A percentile compares a stretch with the other conserved stretches of the same genome.
Evolutionary conservation across 352 stramenopile species (phyloP).

Genomic region (Pythium rishiriense): DNA sequence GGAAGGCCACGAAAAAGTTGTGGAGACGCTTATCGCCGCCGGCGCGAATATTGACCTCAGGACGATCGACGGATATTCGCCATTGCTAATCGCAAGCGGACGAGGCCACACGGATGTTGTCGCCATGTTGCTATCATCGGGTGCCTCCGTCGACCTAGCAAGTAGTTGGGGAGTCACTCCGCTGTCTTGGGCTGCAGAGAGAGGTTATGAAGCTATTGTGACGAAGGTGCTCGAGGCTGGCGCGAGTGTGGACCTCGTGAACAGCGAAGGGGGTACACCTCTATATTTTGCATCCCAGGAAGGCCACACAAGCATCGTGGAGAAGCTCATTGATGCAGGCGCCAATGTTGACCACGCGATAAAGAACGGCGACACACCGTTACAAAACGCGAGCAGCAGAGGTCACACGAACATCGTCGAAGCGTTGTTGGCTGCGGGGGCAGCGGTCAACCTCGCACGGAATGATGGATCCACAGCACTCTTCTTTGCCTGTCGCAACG

Average conservation of each 20-base stretch:
- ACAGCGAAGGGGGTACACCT: neutral
- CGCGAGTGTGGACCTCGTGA: neutral
- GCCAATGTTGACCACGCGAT: neutral
- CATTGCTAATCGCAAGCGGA: neutral
- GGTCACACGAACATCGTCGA: too few relatives aligned
- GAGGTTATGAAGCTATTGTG: neutral
- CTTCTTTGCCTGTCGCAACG: too few relatives aligned
- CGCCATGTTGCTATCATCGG: neutral
- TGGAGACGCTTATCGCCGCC: neutral
- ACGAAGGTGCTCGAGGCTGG: neutral
- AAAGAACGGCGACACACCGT: too few relatives aligned
- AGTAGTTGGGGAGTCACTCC: too few relatives aligned
- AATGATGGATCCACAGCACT: too few relatives aligned
- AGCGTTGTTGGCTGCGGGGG: too few relatives aligned
- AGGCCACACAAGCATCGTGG: neutral
- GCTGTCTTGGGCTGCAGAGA: too few relatives aligned
- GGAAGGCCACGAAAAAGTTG: neutral
- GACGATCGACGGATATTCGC: neutral
- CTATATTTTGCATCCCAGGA: neutral
- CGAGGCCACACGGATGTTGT: neutral
- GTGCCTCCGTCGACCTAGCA: neutral
- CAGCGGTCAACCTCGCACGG: too few relatives aligned
- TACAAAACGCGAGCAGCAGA: too few relatives aligned
- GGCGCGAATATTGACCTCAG: conserved; percentile 6
- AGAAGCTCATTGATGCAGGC: neutral